A percentile compares a stretch with the other conserved stretches of the same genome.
Evolutionary conservation across 257 asterid genomes (phyloP).

Genomic region (Solanum tarijense): DNA sequence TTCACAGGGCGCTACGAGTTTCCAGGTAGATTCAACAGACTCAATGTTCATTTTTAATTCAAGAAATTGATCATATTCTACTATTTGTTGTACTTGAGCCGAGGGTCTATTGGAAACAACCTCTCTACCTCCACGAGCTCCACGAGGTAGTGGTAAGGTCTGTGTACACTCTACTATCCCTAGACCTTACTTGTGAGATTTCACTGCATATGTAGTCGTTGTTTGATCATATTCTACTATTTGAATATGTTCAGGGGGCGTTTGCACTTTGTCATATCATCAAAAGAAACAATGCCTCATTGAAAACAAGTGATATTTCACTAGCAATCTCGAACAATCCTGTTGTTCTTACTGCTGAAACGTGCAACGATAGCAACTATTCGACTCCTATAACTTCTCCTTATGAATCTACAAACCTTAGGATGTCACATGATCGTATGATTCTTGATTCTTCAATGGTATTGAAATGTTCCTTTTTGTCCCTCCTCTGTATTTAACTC

Average conservation of each 20-base stretch:
- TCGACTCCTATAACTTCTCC: conserved; percentile 29
- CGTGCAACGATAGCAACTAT: conserved; percentile 16
- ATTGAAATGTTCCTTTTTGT: neutral
- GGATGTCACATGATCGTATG: conserved; percentile 13
- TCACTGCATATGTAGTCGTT: neutral
- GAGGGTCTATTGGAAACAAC: neutral
- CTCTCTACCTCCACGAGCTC: neutral
- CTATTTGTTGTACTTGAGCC: neutral
- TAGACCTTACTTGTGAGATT: neutral
- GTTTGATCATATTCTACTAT: neutral
- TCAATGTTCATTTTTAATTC: neutral
- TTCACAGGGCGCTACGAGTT: neutral
- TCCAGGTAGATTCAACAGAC: neutral
- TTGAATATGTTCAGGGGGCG: conserved; percentile 12
- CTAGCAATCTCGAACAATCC: neutral
- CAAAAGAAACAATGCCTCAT: conserved; percentile 16
- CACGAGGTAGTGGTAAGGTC: neutral
- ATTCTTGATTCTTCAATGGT: conserved; percentile 17
- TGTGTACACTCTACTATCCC: rapidly evolving
- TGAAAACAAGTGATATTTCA: conserved; percentile 2
- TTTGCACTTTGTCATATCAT: conserved; percentile 31
- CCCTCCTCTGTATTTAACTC: neutral
- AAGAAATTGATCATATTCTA: neutral
- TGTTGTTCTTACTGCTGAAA: conserved; percentile 6
- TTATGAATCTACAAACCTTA: conserved; percentile 10